Evolutionary conservation across 805 yeast species (phyloP).

Genomic region (Nakazawaea peltata): DNA sequence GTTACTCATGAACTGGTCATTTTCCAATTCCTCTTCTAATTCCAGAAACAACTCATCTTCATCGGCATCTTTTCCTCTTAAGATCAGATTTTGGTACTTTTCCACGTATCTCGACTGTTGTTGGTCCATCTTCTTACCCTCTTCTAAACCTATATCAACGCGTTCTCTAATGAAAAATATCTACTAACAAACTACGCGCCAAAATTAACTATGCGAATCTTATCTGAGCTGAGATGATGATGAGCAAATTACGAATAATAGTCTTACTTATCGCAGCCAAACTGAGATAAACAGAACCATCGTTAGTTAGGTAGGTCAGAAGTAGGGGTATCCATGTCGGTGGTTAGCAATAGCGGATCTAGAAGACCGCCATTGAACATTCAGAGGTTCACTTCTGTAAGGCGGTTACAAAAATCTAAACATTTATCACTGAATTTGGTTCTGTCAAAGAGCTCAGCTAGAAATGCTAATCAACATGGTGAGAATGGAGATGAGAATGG

Average conservation of each 20-base stretch:
- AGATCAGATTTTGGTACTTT: constrained; percentile 34
- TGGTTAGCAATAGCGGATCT: no score
- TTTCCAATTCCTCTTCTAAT: constrained; percentile 44
- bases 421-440: no score
- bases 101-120: constrained; percentile 29
- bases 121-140: constrained; percentile 20
- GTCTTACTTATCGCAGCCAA: no score
- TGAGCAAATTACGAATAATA: no score
- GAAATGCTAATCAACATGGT: no score
- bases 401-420: neutral
- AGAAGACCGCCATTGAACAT: constrained; percentile 7
- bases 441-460: no score
- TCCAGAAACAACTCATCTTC: constrained; percentile 37
- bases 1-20: constrained; percentile 31
- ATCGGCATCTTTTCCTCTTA: constrained; percentile 21
- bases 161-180: neutral
- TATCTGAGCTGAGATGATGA: no score
- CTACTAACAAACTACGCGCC: no score
- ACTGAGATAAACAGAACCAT: no score
- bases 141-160: neutral
- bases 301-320: no score
- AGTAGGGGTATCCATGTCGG: neutral
- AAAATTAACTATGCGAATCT: no score
- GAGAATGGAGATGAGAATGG: no score
- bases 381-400: constrained; percentile 6